These are phyloP conservation scores for Aphanomyces euteiches DNA, from an alignment of 352 stramenopile species.

Conservation along the genomic window DNA sequence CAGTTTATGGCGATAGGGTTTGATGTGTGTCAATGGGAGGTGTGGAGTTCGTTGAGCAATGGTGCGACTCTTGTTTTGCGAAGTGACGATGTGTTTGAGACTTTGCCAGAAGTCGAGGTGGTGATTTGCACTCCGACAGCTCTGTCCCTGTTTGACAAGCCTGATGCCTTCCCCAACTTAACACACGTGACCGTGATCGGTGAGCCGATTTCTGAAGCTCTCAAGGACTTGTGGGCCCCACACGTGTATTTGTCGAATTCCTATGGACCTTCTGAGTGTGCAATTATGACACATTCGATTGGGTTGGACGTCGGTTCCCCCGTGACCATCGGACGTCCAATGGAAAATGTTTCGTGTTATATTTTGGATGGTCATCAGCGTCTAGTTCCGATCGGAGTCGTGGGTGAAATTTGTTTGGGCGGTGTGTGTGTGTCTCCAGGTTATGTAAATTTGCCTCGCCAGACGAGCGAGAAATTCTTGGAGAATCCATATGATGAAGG, in stretches of 20 bases:
- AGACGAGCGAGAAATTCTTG: too few relatives aligned
- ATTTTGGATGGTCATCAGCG: constrained; percentile 35
- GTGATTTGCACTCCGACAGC: neutral
- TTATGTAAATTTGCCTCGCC: too few relatives aligned
- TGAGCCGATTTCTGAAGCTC: neutral
- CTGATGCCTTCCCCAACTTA: neutral
- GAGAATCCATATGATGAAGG: too few relatives aligned
- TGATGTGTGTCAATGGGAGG: too few relatives aligned
- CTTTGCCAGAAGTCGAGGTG: neutral
- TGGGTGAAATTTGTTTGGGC: too few relatives aligned
- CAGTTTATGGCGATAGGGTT: too few relatives aligned
- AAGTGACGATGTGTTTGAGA: neutral
- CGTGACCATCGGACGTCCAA: too few relatives aligned
- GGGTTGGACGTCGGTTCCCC: neutral
- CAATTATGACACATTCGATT: neutral
- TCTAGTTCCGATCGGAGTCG: too few relatives aligned
- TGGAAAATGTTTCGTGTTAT: constrained; percentile 38
- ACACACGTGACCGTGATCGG: neutral
- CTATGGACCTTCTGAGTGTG: constrained; percentile 1
- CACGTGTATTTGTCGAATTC: neutral
- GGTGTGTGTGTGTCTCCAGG: too few relatives aligned
- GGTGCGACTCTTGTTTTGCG: neutral
- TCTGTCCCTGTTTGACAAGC: neutral
- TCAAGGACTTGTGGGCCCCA: neutral
- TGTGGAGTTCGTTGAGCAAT: neutral